Evolutionary conservation across 1,139 yeast species (phyloP), one percentile per base, ranked within the genome.

Genomic region (Yamadazyma taylorii): DNA sequence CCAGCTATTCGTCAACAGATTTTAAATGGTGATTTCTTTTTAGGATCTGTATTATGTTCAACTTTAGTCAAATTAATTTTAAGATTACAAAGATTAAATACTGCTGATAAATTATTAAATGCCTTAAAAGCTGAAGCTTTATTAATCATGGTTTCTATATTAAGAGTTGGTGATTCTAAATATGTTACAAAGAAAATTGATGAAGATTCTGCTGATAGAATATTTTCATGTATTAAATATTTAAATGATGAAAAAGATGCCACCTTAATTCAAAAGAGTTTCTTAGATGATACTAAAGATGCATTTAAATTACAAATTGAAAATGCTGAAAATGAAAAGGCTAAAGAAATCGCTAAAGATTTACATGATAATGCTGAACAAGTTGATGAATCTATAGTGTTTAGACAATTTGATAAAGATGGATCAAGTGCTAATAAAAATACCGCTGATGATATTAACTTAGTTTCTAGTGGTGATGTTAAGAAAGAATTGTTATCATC

Each of bases 41-140:
- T 94, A 36, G 94, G 90, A 11, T 81, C 97, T 3, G 95, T 90
- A 19, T 72, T 94, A 45, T 78, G 96, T 0, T 83, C 95, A 4
- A 86, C 97, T 2, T 75, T 94, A 49, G 88, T 95, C 36, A 94
- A 94, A 66, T 75, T 94, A 45, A 85, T 89, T 25, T 73, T 94
- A 52, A 79, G 96, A 58, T 81, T 85, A 55, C 78, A 79, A 48
- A 77, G 79, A 51, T 63, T 79, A 37, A 69, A 83, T 3, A 63
- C 73, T 6, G 76, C 80, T 45, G 62, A 64, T 3, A 76, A 78
- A 37, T 68, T 82, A 42, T 61, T 81, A 48, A 90, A 94, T 61
- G 95, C 94, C 13, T 75, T 89, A 55, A 87, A 85, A 53, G 97
- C 98, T 14, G 98, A 94, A 66, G 97, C 97, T 15, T 74, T 90